Base-by-base conservation (phyloP, 2,329 filamentous ascomycete genomes). In the Bipolaris bicolor region DNA sequence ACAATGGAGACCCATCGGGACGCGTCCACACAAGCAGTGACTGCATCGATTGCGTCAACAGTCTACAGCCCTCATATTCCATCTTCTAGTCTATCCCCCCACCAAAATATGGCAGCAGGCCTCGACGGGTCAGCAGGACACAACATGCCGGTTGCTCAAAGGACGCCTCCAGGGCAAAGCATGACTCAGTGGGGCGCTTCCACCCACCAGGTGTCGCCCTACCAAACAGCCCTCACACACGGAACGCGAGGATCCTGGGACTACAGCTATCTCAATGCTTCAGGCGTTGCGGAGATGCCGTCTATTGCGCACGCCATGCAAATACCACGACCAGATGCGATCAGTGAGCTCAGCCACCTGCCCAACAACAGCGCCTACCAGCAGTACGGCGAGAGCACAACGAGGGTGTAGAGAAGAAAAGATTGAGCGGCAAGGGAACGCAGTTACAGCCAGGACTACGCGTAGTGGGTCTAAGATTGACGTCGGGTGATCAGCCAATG, bases 1-100 rank as follows among this genome's bases (percentile, higher is more conserved):
- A 76, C 79, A 57, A 76, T 80, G 39, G 81, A 84, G 48, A 76
- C 77, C 49, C 77, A 79, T 60, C 80, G 77, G 58, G 78, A 79
- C 44, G 72, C 75, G 13, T 84, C 82, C 44, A 81, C 82, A 5
- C 80, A 78, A 64, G 83, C 81, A 40, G 74, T 79, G 20, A 60
- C 79, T 16, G 80, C 80, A 49, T 79, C 80, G 37, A 75, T 76
- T 37, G 75, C 77, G 15, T 76, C 80, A 11, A 77, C 72, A 55
- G 73, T 72, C 37, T 84, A 83, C 66, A 75, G 76, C 46, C 66
- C 76, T 15, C 74, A 69, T 56, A 71, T 82, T 60, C 72, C 75
- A 40, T 77, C 78, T 4, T 76, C 79, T 16, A 75, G 75, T 34
- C 76, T 82, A 49, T 80, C 80, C n/a, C 77, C 81, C 16, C 76